Evolutionary conservation across 306 rosid genomes (phyloP), one percentile per base, ranked within the genome.

Genomic region (Cicer arietinum): DNA sequence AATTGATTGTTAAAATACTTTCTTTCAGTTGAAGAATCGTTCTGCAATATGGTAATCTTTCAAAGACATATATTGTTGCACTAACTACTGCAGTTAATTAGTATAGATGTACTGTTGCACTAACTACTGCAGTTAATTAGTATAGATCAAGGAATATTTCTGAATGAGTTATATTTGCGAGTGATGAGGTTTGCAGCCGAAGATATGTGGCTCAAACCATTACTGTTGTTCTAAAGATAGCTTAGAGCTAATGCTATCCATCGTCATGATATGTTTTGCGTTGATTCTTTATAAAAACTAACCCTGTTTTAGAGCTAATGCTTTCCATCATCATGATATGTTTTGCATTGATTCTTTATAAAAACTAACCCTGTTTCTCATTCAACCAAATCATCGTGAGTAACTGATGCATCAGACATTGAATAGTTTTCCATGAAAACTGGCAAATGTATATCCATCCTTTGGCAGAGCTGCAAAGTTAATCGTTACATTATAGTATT

Each of bases 1-100:
- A 71, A 68, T 44, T 60, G 40, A 48, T 48, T 25, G 64, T 68
- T 71, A 67, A 40, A 56, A 63, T 59, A 59, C 16, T 56, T 6
- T 43, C 67, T 52, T 63, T 82, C 66, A 44, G 60, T 76, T 57
- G 78, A 75, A 75, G 2, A 75, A 69, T 62, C 61, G 37, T 69
- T 61, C 18, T 13, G 74, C 46, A 11, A 67, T 47, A 39, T 43
- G 18, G 42, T 18, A 64, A 25, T 66, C 59, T 71, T 67, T 67
- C 57, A 60, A 72, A 46, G 64, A 43, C 47, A 35, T 40, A 6
- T 30, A 30, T 6, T 30, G 6, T 30, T 30, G 37, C 37, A 30
- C 37, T 30, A 30, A 30, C 37, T 30, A 30, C 37, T 30, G 1
- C 37, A 30, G 5, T 30, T 30, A 30, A 30, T 30, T 72, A 30